Evolutionary conservation across 352 stramenopile species (phyloP), one percentile per base, ranked within the genome.

Genomic region (Phytophthora vignae): DNA sequence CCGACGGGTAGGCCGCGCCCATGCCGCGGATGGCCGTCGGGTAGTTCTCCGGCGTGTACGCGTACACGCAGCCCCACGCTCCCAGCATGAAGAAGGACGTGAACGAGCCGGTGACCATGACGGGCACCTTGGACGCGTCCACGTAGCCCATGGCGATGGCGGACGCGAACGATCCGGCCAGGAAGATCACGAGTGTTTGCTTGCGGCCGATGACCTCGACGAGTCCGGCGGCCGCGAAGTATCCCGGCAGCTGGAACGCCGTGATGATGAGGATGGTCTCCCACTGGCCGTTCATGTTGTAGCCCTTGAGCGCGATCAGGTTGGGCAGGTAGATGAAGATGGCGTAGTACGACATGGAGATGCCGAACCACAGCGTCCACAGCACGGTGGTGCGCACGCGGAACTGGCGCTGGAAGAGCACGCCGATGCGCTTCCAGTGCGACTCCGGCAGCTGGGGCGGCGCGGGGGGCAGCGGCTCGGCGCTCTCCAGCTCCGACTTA

Each of bases 41-140:
- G 74, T 92, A 94, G 73, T 94, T 92, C 68, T 92, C 83, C 0
- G 84, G 84, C 0, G 84, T 92, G 74, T 91, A 94, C 17, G 84
- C 83, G 67, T 92, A 91, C 2, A 94, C 75, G 31, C 83, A 86
- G 15, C 87, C 84, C 83, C 84, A 92, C 1, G 82, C 76, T 22
- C 83, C 84, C 6, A 91, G 76, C 74, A 92, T 78, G 64, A 92
- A 94, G 72, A 90, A 92, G 57, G 83, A 85, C 56, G 89, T 67
- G 53, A 85, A 73, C 42, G 74, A 88, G 8, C 77, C 82, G 6
- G 76, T 82, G 15, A 84, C 55, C 67, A 91, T 84, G 21, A 92
- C 63, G 2, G 73, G 78, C 9, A 50, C 63, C 33, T 83, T 64
- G n/a, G 81, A 71, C 14, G 78, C 62, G 25, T 74, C 64, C 14